phyloP scores from a whole-genome alignment of 2,329 filamentous ascomycete species.

The Sarocladiaceae sp. region DNA sequence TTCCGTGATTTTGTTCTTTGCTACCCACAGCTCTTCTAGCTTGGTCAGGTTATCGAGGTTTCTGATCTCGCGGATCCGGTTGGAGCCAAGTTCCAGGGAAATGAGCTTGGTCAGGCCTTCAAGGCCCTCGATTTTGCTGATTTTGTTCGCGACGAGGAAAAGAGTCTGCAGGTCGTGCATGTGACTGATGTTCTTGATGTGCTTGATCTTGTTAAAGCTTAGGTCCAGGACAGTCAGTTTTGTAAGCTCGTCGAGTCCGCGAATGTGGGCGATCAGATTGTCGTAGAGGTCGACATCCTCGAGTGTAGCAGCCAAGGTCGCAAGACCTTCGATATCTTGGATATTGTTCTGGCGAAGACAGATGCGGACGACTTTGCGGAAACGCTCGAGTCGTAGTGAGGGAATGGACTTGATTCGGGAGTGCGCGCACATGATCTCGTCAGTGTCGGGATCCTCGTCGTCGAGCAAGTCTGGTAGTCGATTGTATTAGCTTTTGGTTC shows the following conservation, averaged over 20 bases:
- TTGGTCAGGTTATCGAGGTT: constrained; percentile 74
- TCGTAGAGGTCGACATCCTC: constrained; percentile 93
- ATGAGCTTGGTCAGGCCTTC: constrained; percentile 69
- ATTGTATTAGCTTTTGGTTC: background rate
- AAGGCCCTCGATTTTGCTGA: constrained; percentile 79
- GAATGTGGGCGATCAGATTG: constrained; percentile 85
- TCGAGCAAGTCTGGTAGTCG: constrained; percentile 51
- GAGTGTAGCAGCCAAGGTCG: constrained; percentile 60
- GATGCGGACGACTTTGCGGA: constrained; percentile 69
- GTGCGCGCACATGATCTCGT: constrained; percentile 90
- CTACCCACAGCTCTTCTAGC: constrained; percentile 88
- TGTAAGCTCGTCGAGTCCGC: constrained; percentile 72
- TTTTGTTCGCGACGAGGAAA: constrained; percentile 94
- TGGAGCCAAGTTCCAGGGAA: constrained; percentile 88
- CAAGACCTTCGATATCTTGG: constrained; percentile 71
- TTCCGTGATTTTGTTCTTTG: constrained; percentile 92
- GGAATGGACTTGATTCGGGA: constrained; percentile 75
- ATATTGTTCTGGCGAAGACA: constrained; percentile 94
- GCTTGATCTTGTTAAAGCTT: constrained; percentile 99
- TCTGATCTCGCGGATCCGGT: constrained; percentile 83
- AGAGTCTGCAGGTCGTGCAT: constrained; percentile 75
- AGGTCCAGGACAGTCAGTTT: constrained; percentile 79
- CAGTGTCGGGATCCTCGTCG: constrained; percentile 53
- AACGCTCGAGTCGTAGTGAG: constrained; percentile 77
- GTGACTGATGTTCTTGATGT: constrained; percentile 85